phyloP scores from a whole-genome alignment of 495 filamentous ascomycete genomes.

The Acidiella bohemica region DNA sequence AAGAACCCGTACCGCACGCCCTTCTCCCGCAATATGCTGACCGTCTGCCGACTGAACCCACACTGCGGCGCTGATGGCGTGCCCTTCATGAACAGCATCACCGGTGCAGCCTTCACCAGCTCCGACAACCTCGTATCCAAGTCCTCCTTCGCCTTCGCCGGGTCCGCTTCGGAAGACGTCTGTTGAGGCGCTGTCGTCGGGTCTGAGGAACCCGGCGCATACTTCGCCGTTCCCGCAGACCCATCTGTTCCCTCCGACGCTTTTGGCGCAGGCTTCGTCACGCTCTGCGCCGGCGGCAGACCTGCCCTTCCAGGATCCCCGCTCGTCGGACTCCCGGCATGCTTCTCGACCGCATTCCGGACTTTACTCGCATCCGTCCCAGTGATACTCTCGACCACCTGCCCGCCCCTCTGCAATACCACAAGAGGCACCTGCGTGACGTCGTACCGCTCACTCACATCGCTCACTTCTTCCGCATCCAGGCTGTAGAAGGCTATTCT shows the following conservation, averaged over 20 bases:
- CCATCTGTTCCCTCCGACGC: slow-evolving; percentile 13
- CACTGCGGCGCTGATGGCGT: slow-evolving; percentile 86
- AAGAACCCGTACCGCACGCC: slow-evolving; percentile 96
- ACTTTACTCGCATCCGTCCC: slow-evolving; percentile 79
- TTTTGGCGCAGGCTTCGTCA: slow-evolving; percentile 25
- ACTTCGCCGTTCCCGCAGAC: slow-evolving; percentile 23
- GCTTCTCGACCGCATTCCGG: slow-evolving; percentile 65
- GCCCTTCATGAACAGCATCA: slow-evolving; percentile 96
- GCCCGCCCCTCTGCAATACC: slow-evolving; percentile 56
- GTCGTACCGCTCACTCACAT: slow-evolving; percentile 78
- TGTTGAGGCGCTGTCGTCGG: slow-evolving; percentile 37
- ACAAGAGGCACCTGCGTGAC: slow-evolving; percentile 89
- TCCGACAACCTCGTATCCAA: slow-evolving; percentile 61
- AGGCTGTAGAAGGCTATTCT: slow-evolving; percentile 69
- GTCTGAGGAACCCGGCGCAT: slow-evolving; percentile 36
- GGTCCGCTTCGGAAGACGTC: slow-evolving; percentile 36
- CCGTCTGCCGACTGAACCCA: slow-evolving; percentile 83
- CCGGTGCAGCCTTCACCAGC: slow-evolving; percentile 83
- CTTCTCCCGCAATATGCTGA: slow-evolving; percentile 69
- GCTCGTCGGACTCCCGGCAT: slow-evolving; percentile 36
- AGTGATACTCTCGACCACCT: slow-evolving; percentile 65
- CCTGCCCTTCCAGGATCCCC: slow-evolving; percentile 22
- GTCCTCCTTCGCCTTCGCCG: slow-evolving; percentile 48
- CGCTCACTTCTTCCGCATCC: slow-evolving; percentile 78
- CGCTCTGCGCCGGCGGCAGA: slow-evolving; percentile 42